These are phyloP conservation scores for Pseudomicrostroma phylloplanum DNA, from an alignment of 1,284 basidiomycete species.

Conservation along the genomic window DNA sequence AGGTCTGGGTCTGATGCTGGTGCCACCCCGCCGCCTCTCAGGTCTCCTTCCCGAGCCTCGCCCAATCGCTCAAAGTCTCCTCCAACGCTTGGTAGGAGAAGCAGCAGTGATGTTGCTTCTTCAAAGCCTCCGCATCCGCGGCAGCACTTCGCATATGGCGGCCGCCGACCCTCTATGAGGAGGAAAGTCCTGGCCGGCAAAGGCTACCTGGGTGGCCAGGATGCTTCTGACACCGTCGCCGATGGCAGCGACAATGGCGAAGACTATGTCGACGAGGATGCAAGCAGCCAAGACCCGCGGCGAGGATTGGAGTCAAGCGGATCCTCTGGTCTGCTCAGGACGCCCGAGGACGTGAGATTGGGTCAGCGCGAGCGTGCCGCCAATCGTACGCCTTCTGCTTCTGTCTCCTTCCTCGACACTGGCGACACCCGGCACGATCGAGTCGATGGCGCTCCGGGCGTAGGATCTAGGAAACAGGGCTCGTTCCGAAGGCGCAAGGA, in stretches of 20 bases:
- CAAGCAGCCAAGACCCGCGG: background rate
- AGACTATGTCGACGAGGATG: background rate
- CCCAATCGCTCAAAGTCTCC: background rate
- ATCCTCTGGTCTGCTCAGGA: background rate
- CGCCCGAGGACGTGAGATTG: background rate
- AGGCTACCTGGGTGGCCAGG: background rate
- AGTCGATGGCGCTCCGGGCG: background rate
- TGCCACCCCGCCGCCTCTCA: background rate
- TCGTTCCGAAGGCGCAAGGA: no score
- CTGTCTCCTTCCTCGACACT: background rate
- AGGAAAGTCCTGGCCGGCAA: constrained; percentile 24
- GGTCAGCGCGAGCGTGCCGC: background rate
- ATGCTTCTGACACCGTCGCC: no score
- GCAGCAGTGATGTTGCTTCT: background rate
- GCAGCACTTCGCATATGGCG: constrained; percentile 9
- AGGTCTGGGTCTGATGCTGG: background rate
- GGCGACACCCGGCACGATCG: background rate
- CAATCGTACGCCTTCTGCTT: background rate
- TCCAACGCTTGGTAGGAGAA: background rate
- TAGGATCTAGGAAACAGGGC: no score
- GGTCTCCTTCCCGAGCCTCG: background rate
- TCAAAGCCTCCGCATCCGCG: background rate
- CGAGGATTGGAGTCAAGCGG: background rate
- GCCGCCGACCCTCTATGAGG: constrained; percentile 19
- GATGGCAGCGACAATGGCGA: background rate